Base-by-base conservation (phyloP, 2,329 filamentous ascomycete genomes). In the Paraconiothyrium brasiliense region DNA sequence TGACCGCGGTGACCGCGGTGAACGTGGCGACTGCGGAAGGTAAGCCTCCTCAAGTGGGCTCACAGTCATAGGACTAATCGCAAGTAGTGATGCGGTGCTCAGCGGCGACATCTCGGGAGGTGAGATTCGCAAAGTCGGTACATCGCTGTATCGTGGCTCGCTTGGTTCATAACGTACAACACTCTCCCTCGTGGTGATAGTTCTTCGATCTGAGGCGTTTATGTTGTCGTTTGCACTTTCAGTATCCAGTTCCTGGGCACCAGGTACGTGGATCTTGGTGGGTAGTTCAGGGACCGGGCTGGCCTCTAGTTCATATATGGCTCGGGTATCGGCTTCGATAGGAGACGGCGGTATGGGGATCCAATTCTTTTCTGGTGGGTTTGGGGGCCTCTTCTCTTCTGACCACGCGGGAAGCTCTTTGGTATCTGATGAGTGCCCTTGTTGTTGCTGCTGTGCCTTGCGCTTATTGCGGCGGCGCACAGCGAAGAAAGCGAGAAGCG, bases 261-360 rank as follows among this genome's bases (percentile, higher is more conserved):
- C 41, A 11, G 32, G 30, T 3, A 51, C 61, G 47, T 67, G 56
- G 10, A 58, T 61, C 20, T 60, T 59, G 14, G 63, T 65, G 22
- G 69, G 67, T 14, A 73, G 47, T 52, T 73, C 71, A 10, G 71
- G 68, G 8, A 71, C 58, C 5, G 44, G 61, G 43, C 60, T 62
- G 24, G 65, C 70, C 11, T 69, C 69, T 10, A 73, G 57, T 51
- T 73, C 71, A 48, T 73, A 64, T 14, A 73, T 70, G 2, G 48
- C 39, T 11, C 58, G 61, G 13, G 68, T 61, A 47, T 73, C 71
- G 22, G 64, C 68, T 59, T 73, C 71, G 30, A 72, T 61, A 4
- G 63, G 68, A 43, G 58, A 62, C 1, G 60, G 32, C 16, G 41
- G 59, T 34, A 51, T 48, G 13, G 41, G 43, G 5, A 50, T 46